These are phyloP conservation scores for Apiotrichum sp. DNA, from an alignment of 1,284 basidiomycete genomes.

Conservation along the genomic window DNA sequence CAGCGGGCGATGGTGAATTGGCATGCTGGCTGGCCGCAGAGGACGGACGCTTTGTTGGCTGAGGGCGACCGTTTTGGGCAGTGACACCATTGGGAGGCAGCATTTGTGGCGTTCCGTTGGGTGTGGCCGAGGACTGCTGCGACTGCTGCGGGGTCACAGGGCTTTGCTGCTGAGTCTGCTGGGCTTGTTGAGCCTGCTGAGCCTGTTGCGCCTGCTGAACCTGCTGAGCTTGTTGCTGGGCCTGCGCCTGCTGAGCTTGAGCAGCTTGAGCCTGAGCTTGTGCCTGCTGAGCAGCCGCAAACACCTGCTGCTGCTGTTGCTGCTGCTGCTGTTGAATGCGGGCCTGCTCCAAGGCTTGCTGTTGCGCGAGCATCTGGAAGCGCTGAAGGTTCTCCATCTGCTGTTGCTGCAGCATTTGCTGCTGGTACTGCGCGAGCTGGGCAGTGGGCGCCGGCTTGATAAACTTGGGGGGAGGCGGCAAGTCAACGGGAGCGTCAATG, in stretches of 20 bases:
- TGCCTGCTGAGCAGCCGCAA: slow-evolving; percentile 5
- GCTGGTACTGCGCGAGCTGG: slow-evolving; percentile 25
- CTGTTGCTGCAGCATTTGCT: slow-evolving; percentile 33
- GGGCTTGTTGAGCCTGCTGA: too few species aligned
- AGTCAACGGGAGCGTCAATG: slow-evolving; percentile 33
- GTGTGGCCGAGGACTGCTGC: slow-evolving; percentile 2
- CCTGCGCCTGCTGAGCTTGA: slow-evolving; percentile 11
- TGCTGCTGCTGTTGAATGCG: slow-evolving; percentile 28
- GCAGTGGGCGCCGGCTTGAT: slow-evolving; percentile 34
- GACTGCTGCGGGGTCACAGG: too few species aligned
- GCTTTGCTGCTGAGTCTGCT: slow-evolving; percentile 6
- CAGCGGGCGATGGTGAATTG: slow-evolving; percentile 2
- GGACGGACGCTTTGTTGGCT: slow-evolving; percentile 2
- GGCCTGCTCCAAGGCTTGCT: slow-evolving; percentile 29
- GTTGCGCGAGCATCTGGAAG: slow-evolving; percentile 35
- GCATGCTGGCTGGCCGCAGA: slow-evolving; percentile 1
- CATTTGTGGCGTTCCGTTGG: slow-evolving; percentile 11
- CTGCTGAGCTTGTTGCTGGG: slow-evolving; percentile 9
- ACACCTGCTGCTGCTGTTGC: slow-evolving; percentile 8
- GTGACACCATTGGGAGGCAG: slow-evolving; percentile 12
- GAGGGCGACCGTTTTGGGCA: slow-evolving; percentile 3
- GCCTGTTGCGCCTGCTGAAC: slow-evolving; percentile 7
- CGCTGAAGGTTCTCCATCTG: slow-evolving; percentile 40
- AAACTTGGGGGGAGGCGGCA: slow-evolving; percentile 42
- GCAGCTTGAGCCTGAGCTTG: slow-evolving; percentile 5